A percentile compares a stretch with the other conserved stretches of the same genome.
phyloP scores from a whole-genome alignment of 192 early-diverging fungal genomes.

The Entophlyctis helioformis region DNA sequence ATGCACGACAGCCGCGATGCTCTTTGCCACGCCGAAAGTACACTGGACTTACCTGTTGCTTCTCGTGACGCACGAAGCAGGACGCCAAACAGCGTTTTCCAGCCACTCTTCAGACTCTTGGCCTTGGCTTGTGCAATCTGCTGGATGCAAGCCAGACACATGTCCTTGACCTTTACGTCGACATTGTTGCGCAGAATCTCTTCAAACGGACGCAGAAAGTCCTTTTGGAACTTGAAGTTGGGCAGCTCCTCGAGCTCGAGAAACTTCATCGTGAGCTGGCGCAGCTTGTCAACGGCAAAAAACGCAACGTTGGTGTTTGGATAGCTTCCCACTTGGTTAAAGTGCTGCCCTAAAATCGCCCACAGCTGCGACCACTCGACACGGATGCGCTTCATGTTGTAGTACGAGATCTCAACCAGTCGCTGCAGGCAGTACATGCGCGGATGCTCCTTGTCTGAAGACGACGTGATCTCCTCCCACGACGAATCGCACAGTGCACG shows the following conservation, averaged over 20 bases:
- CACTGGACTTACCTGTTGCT: constrained; percentile 17
- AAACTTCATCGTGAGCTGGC: constrained; percentile 93
- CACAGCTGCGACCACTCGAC: constrained; percentile 94
- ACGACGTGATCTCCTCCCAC: constrained; percentile 72
- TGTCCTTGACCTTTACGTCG: constrained; percentile 77
- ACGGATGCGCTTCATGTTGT: constrained; percentile 96
- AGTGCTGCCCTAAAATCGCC: constrained; percentile 58
- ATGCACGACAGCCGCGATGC: background rate
- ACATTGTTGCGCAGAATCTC: constrained; percentile 55
- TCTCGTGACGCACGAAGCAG: constrained; percentile 48
- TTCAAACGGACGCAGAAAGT: constrained; percentile 87
- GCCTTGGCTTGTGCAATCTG: constrained; percentile 46
- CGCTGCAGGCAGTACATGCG: constrained; percentile 73
- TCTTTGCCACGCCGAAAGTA: background rate
- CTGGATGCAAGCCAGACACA: constrained; percentile 40
- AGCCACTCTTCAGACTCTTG: constrained; percentile 38
- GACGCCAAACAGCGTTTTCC: constrained; percentile 47
- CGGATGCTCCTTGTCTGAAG: constrained; percentile 38
- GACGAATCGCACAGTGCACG: constrained; percentile 73
- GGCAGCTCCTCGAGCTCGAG: constrained; percentile 91
- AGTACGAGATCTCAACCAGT: constrained; percentile 93
- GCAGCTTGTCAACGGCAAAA: constrained; percentile 86
- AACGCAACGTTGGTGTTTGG: constrained; percentile 74
- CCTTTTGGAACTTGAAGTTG: constrained; percentile 96
- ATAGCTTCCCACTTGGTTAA: constrained; percentile 80